These are phyloP conservation scores for Penicillium psychrofluorescens DNA, from an alignment of 495 filamentous ascomycete genomes.

Conservation along the genomic window DNA sequence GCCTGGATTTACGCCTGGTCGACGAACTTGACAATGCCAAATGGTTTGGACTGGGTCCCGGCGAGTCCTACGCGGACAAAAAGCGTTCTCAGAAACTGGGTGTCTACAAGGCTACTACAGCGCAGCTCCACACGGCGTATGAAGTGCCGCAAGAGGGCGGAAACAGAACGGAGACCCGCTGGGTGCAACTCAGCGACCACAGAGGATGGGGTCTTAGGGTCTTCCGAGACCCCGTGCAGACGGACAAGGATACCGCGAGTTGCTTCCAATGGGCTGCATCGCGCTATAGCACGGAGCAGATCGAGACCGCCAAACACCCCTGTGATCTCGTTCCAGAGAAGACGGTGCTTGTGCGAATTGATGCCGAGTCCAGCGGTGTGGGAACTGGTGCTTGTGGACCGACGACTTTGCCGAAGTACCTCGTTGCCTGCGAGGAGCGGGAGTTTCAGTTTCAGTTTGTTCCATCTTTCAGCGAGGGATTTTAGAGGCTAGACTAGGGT, in stretches of 20 bases:
- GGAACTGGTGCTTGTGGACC: conserved; percentile 59
- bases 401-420: conserved; percentile 44
- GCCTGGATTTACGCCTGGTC: conserved; percentile 42
- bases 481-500: too few species aligned
- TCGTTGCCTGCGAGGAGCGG: conserved; percentile 8
- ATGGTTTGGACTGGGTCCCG: conserved; percentile 59
- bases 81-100: conserved; percentile 47
- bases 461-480: too few species aligned
- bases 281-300: conserved; percentile 42
- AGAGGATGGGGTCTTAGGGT: conserved; percentile 29
- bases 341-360: conserved; percentile 49
- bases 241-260: not conserved
- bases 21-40: conserved; percentile 27
- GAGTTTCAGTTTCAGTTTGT: too few species aligned
- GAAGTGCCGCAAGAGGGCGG: conserved; percentile 59
- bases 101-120: conserved; percentile 33
- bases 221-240: conserved; percentile 6
- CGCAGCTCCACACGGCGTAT: conserved; percentile 47
- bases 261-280: conserved; percentile 43
- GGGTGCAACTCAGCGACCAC: conserved; percentile 40
- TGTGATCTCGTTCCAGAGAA: conserved; percentile 50
- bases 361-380: conserved; percentile 49
- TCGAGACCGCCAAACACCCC: conserved; percentile 53
- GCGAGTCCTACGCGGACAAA: conserved; percentile 57
- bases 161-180: conserved; percentile 53